Evolutionary conservation across 1,284 basidiomycete species (phyloP).

Genomic region (Ganoderma leucocontextum): DNA sequence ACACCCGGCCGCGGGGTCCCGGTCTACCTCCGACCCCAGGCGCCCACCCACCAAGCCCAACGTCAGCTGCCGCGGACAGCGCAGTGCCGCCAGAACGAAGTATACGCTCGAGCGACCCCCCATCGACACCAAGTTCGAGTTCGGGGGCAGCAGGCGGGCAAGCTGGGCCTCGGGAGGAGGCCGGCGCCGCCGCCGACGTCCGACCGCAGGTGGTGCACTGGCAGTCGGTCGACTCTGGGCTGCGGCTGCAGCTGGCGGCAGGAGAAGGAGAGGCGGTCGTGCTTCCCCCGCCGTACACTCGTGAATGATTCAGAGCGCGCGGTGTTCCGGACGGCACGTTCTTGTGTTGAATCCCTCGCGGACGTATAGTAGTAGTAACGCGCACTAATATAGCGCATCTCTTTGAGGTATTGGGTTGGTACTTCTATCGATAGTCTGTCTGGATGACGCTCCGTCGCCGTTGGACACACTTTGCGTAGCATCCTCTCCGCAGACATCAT

Average conservation of each 20-base stretch:
- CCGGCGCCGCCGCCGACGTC: too few species aligned
- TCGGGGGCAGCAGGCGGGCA: background rate
- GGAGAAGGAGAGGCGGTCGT: background rate
- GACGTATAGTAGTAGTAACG: background rate
- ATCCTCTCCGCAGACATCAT: background rate
- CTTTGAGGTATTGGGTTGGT: background rate
- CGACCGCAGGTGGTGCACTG: background rate
- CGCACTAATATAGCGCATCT: background rate
- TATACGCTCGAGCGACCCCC: background rate
- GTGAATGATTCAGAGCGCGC: background rate
- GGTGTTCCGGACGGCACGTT: background rate
- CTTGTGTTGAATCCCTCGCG: background rate
- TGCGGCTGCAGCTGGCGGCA: background rate
- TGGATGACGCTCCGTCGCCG: too few species aligned
- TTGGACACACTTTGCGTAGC: too few species aligned
- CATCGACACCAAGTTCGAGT: background rate
- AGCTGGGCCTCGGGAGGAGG: background rate
- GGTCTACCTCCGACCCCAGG: background rate
- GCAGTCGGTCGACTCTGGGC: background rate
- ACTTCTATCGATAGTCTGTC: background rate
- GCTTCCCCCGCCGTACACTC: conserved; percentile 1
- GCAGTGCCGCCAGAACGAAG: background rate
- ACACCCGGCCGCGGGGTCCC: too few species aligned
- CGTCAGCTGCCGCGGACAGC: background rate
- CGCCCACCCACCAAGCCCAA: too few species aligned